Evolutionary conservation across 768 basidiomycete species (phyloP).

Genomic region (Hygrocybe punicea): DNA sequence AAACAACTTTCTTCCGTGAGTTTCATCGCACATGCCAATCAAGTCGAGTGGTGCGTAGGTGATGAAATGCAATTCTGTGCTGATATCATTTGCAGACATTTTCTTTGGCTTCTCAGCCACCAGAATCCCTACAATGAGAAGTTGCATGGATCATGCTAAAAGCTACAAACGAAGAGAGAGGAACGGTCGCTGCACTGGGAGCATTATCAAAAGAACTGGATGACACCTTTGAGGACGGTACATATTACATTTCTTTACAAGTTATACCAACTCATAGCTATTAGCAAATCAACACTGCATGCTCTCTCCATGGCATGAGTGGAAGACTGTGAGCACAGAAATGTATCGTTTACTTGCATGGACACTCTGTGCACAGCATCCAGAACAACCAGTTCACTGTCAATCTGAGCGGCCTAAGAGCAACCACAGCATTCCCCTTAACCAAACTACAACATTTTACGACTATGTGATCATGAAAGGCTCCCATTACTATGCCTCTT

Average conservation of each 20-base stretch:
- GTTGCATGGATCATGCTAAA: background rate
- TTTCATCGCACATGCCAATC: background rate
- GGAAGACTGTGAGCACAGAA: background rate
- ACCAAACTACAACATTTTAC: background rate
- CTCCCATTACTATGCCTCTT: background rate
- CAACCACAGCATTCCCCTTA: background rate
- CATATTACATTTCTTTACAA: background rate
- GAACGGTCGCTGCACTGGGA: background rate
- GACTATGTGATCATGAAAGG: background rate
- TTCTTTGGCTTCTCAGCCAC: background rate
- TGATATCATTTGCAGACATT: no score
- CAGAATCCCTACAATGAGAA: background rate
- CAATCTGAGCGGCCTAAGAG: background rate
- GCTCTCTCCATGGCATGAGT: background rate
- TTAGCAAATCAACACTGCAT: background rate
- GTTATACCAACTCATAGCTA: no score
- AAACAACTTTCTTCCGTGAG: conserved; percentile 1
- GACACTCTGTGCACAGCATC: background rate
- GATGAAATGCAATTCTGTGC: no score
- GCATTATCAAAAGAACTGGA: background rate
- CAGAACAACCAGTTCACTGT: background rate
- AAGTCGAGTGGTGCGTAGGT: background rate
- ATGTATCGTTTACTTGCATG: background rate
- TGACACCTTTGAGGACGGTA: background rate
- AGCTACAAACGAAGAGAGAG: background rate